Evolutionary conservation across 1,284 basidiomycete genomes (phyloP).

Genomic region (Phlebopus sp.): DNA sequence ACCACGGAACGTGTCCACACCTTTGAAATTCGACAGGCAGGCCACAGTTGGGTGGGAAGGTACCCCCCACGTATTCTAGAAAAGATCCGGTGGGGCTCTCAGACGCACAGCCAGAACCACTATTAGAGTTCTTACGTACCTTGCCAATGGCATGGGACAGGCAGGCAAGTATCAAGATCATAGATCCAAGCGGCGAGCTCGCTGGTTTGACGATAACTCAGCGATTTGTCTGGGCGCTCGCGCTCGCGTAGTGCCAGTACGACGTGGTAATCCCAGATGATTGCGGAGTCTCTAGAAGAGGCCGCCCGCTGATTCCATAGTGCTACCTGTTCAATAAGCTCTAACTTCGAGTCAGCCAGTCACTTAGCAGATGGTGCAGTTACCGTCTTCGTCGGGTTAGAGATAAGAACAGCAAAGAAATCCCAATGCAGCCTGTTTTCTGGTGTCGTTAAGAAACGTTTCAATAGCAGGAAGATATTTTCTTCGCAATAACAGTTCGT

Average conservation of each 20-base stretch:
- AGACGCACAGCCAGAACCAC: constrained; percentile 1
- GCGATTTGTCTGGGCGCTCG: constrained; percentile 1
- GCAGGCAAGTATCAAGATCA: constrained; percentile 57
- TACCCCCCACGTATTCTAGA: constrained; percentile 52
- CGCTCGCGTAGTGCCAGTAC: constrained; percentile 49
- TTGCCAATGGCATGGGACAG: constrained; percentile 47
- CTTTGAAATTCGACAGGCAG: constrained; percentile 45
- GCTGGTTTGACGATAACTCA: constrained; percentile 4
- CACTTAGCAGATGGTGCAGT: constrained; percentile 16
- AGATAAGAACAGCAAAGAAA: constrained; percentile 61
- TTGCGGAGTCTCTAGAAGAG: constrained; percentile 32
- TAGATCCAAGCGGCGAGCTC: constrained; percentile 50
- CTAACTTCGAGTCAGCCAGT: constrained; percentile 6
- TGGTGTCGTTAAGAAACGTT: constrained; percentile 38
- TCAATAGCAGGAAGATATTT: constrained; percentile 62
- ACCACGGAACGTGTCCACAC: constrained; percentile 28
- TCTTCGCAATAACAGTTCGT: constrained; percentile 60
- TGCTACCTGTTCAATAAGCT: constrained; percentile 45
- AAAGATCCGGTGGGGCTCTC: constrained; percentile 16
- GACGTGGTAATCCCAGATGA: constrained; percentile 80
- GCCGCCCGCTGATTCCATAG: constrained; percentile 60
- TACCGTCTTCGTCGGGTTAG: constrained; percentile 58
- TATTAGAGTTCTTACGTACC: constrained; percentile 34
- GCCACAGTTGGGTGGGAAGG: constrained; percentile 44
- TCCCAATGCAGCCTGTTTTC: constrained; percentile 41